phyloP scores from a whole-genome alignment of 306 rosid species.

The barrel medic (Medicago truncatula) region MtrunA17r5.0-ANR NC_053045.1:62635501-62636000 shows the following conservation, averaged over 20 bases:
- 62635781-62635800: neutral
- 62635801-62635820: neutral
- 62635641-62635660: neutral
- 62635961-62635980: slow-evolving; percentile 61
- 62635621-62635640: neutral
- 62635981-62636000: slow-evolving; percentile 64
- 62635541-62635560: neutral
- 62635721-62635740: neutral
- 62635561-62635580: neutral
- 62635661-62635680: neutral
- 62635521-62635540: too few species aligned
- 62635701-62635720: neutral
- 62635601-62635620: neutral
- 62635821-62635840: slow-evolving; percentile 36
- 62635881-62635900: slow-evolving; percentile 42
- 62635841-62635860: slow-evolving; percentile 41
- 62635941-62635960: slow-evolving; percentile 47
- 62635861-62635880: slow-evolving; percentile 70
- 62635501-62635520: too few species aligned
- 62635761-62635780: neutral
- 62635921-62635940: slow-evolving; percentile 15
- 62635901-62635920: slow-evolving; percentile 46
- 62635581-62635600: neutral
- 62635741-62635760: neutral
- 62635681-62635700: neutral